Evolutionary conservation across 108 stramenopile species (phyloP).

Genomic region (Tribonema minus): DNA sequence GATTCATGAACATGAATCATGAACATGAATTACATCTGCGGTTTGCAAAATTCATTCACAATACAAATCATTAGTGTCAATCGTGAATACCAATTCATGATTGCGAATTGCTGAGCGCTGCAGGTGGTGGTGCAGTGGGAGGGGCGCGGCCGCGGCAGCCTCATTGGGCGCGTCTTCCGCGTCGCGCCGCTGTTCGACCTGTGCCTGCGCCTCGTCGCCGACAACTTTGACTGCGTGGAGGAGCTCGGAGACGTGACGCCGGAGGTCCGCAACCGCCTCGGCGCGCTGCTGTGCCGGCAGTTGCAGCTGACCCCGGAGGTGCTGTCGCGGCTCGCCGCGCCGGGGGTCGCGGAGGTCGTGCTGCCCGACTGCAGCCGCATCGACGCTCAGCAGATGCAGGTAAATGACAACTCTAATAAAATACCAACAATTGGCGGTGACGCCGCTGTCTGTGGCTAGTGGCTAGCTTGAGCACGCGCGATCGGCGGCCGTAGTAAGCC

Average conservation of each 20-base stretch:
- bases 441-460: too few species aligned
- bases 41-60: too few species aligned
- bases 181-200: conserved; percentile 6
- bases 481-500: too few species aligned
- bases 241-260: conserved; percentile 9
- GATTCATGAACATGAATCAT: too few species aligned
- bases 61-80: too few species aligned
- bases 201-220: conserved; percentile 17
- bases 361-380: conserved; percentile 36
- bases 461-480: too few species aligned
- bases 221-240: conserved; percentile 19
- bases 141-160: conserved; percentile 3
- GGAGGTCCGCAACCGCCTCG: conserved; percentile 19
- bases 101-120: neutral
- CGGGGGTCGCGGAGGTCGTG: conserved; percentile 12
- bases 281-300: conserved; percentile 17
- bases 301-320: conserved; percentile 27
- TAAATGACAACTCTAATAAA: too few species aligned
- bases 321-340: neutral
- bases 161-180: neutral
- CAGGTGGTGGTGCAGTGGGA: conserved; percentile 28
- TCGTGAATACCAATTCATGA: too few species aligned
- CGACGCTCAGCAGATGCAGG: conserved; percentile 11
- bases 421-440: too few species aligned
- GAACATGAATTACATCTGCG: too few species aligned